Base-by-base conservation (phyloP, 78 protist species). In the Dictyostelium capitatum region DNA sequence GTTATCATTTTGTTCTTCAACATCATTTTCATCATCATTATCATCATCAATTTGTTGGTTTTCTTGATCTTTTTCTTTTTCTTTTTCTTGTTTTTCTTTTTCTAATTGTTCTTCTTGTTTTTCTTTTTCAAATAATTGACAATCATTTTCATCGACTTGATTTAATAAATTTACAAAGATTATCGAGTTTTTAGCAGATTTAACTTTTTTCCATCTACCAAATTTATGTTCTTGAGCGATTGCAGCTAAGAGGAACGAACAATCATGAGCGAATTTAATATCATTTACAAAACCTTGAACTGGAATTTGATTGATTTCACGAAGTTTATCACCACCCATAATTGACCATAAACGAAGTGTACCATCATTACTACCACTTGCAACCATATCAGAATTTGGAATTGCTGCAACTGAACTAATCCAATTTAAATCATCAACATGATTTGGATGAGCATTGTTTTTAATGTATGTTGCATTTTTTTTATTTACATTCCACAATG, bases 201-300 rank as follows among this genome's bases (percentile, higher is more conserved):
- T 53, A 14, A 92, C 37, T n/a, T 43, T 78, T 19, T 82, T 53
- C 98, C 98, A 97, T 37, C 97, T 59, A 4, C 98, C 98, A 15
- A 97, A 80, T 50, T 93, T 80, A 79, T 96, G 98, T 75, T 97
- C 98, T 67, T 83, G 92, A 9, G 96, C 96, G 10, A 90, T 54
- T 0, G 91, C 95, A 4, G 95, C 97, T 8, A 91, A 83, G 4
- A 94, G 43, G 20, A 83, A 77, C 28, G 70, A 50, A 30, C 95
- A 96, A 30, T 72, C 79, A 11, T 50, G 64, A 30, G 97, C 6
- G 37, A 97, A 59, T 53, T 79, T 85, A 51, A 97, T 28, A 47
- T 82, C 90, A 65, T 97, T 97, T 77, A 97, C 79, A 25, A 80
- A 97, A 51, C 98, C 98, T 41, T 74, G 64, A 2, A 67, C 23